These are phyloP conservation scores for Diplodia seriata DNA, from an alignment of 2,329 filamentous ascomycete genomes.

Conservation along the genomic window DNA sequence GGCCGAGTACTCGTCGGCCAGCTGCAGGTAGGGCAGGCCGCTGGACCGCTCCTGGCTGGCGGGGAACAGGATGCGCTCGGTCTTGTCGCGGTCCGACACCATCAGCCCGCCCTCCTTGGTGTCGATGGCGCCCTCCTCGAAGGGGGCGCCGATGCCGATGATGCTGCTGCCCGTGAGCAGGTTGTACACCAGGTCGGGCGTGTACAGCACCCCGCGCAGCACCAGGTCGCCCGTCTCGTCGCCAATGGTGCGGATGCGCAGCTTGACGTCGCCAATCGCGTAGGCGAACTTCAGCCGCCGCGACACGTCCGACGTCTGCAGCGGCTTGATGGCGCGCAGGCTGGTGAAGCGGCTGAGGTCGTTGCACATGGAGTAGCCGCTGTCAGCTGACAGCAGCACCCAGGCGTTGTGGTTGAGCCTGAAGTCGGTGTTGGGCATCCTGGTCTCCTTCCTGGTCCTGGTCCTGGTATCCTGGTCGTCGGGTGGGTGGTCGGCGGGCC, in stretches of 20 bases:
- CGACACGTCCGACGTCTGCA: slow-evolving; percentile 22
- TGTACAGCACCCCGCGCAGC: slow-evolving; percentile 16
- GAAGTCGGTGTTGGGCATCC: slow-evolving; percentile 17
- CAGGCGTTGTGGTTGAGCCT: slow-evolving; percentile 21
- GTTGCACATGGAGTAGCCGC: slow-evolving; percentile 29
- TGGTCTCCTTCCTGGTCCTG: too few species aligned
- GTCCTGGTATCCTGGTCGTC: neutral
- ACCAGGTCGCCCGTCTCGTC: slow-evolving; percentile 15
- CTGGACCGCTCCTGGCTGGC: slow-evolving; percentile 18
- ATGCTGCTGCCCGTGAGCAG: slow-evolving; percentile 20
- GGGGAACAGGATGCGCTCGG: slow-evolving; percentile 10
- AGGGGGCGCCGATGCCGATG: slow-evolving; percentile 22
- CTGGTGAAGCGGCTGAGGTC: slow-evolving; percentile 27
- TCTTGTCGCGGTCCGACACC: slow-evolving; percentile 9
- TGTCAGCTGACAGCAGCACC: slow-evolving; percentile 26
- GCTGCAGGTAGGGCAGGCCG: slow-evolving; percentile 25
- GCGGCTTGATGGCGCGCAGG: slow-evolving; percentile 20
- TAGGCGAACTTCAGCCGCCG: slow-evolving; percentile 24
- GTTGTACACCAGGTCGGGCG: slow-evolving; percentile 23
- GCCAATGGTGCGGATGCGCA: slow-evolving; percentile 5
- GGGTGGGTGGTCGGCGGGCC: neutral
- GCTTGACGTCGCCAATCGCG: slow-evolving; percentile 23
- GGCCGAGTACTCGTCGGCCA: slow-evolving; percentile 19
- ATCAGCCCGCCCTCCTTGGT: slow-evolving; percentile 9
- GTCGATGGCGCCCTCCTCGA: slow-evolving; percentile 25